These are phyloP conservation scores for Coemansia sp. DNA, from an alignment of 192 early-diverging fungal species.

Conservation along the genomic window DNA sequence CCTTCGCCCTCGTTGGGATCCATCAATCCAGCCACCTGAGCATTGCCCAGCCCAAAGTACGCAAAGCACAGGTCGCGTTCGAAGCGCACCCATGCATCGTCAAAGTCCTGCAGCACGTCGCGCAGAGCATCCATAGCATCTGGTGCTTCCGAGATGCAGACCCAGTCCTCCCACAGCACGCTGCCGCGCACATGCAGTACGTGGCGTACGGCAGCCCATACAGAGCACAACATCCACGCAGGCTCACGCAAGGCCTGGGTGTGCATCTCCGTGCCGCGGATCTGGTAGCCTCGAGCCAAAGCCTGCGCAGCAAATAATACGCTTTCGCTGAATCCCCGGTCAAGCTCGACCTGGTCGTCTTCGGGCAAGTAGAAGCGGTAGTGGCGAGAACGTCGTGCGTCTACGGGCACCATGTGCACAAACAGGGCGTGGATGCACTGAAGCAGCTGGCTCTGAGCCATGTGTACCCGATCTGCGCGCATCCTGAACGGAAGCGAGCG, in stretches of 20 bases:
- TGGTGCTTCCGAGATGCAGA: neutral
- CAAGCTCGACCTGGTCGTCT: slow-evolving; percentile 69
- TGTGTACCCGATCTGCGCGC: slow-evolving; percentile 62
- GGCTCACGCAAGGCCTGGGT: slow-evolving; percentile 58
- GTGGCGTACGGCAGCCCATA: slow-evolving; percentile 59
- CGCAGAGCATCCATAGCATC: slow-evolving; percentile 47
- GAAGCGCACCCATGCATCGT: slow-evolving; percentile 65
- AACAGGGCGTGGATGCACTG: slow-evolving; percentile 58
- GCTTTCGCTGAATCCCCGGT: slow-evolving; percentile 67
- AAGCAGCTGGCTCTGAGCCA: slow-evolving; percentile 58
- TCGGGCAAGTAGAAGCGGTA: slow-evolving; percentile 62
- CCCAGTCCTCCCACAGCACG: slow-evolving; percentile 23
- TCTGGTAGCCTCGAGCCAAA: slow-evolving; percentile 62
- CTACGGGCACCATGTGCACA: slow-evolving; percentile 43
- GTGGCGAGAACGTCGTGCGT: slow-evolving; percentile 48
- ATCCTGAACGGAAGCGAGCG: slow-evolving; percentile 38
- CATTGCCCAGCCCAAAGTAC: slow-evolving; percentile 63
- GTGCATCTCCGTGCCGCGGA: slow-evolving; percentile 65
- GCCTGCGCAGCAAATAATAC: slow-evolving; percentile 74
- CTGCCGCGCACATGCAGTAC: slow-evolving; percentile 46
- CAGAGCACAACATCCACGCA: slow-evolving; percentile 56
- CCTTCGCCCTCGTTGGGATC: slow-evolving; percentile 49
- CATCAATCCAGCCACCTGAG: slow-evolving; percentile 52
- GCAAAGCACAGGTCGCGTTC: slow-evolving; percentile 70
- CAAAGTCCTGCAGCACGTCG: slow-evolving; percentile 63